Percentiles rank a stretch among this genome's conserved stretches.
Conservation (phyloP, 2,329 filamentous ascomycete genomes). For the Orbilia ellipsospora region DNA sequence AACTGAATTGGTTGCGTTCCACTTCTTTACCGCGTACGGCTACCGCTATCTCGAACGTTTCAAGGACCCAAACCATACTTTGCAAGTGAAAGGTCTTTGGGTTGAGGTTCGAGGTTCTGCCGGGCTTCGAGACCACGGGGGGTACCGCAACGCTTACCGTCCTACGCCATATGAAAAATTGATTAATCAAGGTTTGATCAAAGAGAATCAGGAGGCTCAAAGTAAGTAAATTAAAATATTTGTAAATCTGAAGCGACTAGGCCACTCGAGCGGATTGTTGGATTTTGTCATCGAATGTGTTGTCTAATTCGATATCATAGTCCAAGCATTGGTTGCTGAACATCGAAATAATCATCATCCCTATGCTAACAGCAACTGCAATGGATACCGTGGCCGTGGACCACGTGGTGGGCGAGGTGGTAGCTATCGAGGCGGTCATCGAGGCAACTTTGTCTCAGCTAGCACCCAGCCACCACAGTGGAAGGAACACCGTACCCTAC, state of each 20-base stretch:
- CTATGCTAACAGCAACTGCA: constrained; percentile 21
- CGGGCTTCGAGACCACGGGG: constrained; percentile 50
- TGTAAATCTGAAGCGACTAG: not conserved
- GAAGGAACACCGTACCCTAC: constrained; percentile 31
- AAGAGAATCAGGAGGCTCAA: constrained; percentile 52
- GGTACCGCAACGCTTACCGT: constrained; percentile 53
- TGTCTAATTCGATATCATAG: constrained; percentile 12
- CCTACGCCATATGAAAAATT: constrained; percentile 45
- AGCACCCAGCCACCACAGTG: constrained; percentile 29
- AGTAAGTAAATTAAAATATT: constrained; percentile 15
- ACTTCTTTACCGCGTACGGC: constrained; percentile 45
- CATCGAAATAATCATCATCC: constrained; percentile 34
- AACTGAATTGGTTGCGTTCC: constrained; percentile 47
- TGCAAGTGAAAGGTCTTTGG: constrained; percentile 50
- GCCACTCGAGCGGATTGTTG: constrained; percentile 1
- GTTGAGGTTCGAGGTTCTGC: constrained; percentile 53
- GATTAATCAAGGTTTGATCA: constrained; percentile 46
- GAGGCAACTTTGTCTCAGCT: constrained; percentile 29
- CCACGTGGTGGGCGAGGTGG: constrained; percentile 30
- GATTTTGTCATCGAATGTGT: constrained; percentile 6
- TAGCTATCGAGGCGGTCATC: constrained; percentile 15
- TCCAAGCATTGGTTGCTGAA: constrained; percentile 19
- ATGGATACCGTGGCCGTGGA: constrained; percentile 44
- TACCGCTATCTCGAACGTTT: constrained; percentile 54
- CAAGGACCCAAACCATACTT: constrained; percentile 39